Evolutionary conservation across 495 filamentous ascomycete genomes (phyloP).

Genomic region (Aspergillus nanangensis): DNA sequence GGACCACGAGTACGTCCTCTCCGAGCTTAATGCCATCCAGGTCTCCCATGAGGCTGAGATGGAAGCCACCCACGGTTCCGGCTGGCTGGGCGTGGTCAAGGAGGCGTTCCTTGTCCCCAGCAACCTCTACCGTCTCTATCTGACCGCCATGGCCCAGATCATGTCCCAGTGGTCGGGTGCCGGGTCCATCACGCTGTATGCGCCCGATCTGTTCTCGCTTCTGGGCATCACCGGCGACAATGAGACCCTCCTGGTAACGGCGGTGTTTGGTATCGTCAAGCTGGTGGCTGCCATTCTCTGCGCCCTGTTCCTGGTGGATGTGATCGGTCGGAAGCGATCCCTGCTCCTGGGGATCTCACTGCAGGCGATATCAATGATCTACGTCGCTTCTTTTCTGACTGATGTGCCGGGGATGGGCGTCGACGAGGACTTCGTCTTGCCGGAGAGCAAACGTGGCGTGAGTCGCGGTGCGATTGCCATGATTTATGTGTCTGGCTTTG

Average conservation of each 20-base stretch:
- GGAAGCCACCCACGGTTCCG: slow-evolving; percentile 55
- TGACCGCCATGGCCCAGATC: slow-evolving; percentile 55
- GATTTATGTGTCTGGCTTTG: slow-evolving; percentile 62
- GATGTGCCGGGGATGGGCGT: slow-evolving; percentile 45
- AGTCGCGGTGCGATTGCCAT: slow-evolving; percentile 57
- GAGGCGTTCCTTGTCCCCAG: slow-evolving; percentile 56
- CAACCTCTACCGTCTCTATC: slow-evolving; percentile 62
- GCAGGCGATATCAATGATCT: slow-evolving; percentile 61
- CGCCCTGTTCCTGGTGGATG: slow-evolving; percentile 68
- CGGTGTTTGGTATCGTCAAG: slow-evolving; percentile 68
- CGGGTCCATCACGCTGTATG: slow-evolving; percentile 62
- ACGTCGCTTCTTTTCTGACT: slow-evolving; percentile 63
- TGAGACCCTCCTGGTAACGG: slow-evolving; percentile 61
- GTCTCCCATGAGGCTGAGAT: slow-evolving; percentile 66
- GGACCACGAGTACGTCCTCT: slow-evolving; percentile 41
- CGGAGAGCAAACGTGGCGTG: slow-evolving; percentile 24
- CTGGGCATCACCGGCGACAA: slow-evolving; percentile 59
- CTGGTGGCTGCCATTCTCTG: slow-evolving; percentile 58
- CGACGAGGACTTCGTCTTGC: slow-evolving; percentile 22
- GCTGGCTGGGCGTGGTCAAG: slow-evolving; percentile 50
- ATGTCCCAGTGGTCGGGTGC: slow-evolving; percentile 69
- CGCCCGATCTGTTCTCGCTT: slow-evolving; percentile 60
- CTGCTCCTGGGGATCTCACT: slow-evolving; percentile 59
- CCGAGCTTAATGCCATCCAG: slow-evolving; percentile 60
- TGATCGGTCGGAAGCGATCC: slow-evolving; percentile 68